Evolutionary conservation across 2,329 filamentous ascomycete species (phyloP), one percentile per base, ranked within the genome.

Genomic region (Gliomastix tumulicola): DNA sequence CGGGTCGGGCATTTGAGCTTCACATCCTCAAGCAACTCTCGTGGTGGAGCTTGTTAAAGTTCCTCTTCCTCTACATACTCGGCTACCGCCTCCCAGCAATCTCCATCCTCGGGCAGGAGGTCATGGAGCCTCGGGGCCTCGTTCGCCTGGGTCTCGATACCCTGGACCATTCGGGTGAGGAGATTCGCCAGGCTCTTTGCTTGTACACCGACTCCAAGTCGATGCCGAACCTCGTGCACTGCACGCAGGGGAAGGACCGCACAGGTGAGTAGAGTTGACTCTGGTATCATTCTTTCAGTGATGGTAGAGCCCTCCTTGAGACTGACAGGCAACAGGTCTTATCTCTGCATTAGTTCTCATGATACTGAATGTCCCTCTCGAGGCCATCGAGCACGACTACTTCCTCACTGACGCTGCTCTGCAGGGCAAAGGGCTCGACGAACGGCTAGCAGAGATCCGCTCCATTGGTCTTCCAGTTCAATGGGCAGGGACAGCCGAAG

Each of bases 221-320:
- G 13, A 77, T 79, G 44, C 87, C 88, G 0, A 58, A 80, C 2
- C 54, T 94, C 7, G 63, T 92, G 3, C 87, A 94, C 57, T 95
- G 88, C 57, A 92, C 88, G 1, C 87, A 94, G 50, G 88, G 88
- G 40, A 95, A 94, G 55, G 88, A 94, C 52, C 75, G 88, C 3
- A 64, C 62, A 38, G 58, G 58, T 57, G 41, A 35, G 43, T n/a
- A n/a, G n/a, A n/a, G n/a, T n/a, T n/a, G n/a, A 32, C 20, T 5
- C 3, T 17, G 5, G 20, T 18, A n/a, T n/a, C n/a, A n/a, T n/a
- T n/a, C n/a, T n/a, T n/a, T n/a, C n/a, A n/a, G n/a, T n/a, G n/a
- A n/a, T n/a, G n/a, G n/a, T n/a, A n/a, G n/a, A n/a, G n/a, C n/a
- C n/a, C n/a, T n/a, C n/a, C n/a, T n/a, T n/a, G n/a, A n/a, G n/a